phyloP scores from a whole-genome alignment of 768 basidiomycete species.

The Mrakia hoshinonis region DNA sequence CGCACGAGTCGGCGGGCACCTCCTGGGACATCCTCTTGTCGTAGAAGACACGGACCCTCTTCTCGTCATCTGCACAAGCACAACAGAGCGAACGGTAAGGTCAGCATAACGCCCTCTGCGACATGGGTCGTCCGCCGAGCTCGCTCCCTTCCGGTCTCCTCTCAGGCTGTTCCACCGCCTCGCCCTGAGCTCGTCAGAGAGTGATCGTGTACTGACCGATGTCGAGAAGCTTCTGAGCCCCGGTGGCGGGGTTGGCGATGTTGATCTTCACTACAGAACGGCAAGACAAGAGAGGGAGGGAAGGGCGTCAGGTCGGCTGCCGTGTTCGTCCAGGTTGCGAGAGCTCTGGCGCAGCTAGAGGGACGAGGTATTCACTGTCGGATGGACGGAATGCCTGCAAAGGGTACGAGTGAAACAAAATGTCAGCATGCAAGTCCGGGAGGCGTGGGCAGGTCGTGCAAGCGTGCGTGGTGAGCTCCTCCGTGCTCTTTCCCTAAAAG shows the following conservation, averaged over 20 bases:
- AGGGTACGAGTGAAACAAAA: not conserved
- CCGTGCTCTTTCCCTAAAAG: not conserved
- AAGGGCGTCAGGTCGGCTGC: not conserved
- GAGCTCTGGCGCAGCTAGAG: not conserved
- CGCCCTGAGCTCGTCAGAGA: too few relatives aligned
- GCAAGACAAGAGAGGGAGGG: not conserved
- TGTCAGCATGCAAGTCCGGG: not conserved
- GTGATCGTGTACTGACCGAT: slow-evolving; percentile 44
- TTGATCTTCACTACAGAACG: slow-evolving; percentile 70
- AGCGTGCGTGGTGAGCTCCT: not conserved
- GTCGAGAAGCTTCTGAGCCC: slow-evolving; percentile 92
- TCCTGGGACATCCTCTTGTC: slow-evolving; percentile 96
- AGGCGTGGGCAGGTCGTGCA: not conserved
- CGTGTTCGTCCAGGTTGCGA: not conserved
- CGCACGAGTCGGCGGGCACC: slow-evolving; percentile 66
- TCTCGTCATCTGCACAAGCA: slow-evolving; percentile 22
- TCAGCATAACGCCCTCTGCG: slow-evolving; percentile 15
- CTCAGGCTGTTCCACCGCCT: not conserved
- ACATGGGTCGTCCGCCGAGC: slow-evolving; percentile 45
- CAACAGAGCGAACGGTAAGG: not conserved
- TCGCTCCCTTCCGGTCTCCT: slow-evolving; percentile 65
- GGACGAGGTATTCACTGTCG: not conserved
- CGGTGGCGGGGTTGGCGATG: slow-evolving; percentile 80
- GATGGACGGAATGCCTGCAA: not conserved
- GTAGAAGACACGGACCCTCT: slow-evolving; percentile 56